These are phyloP conservation scores for Neofusicoccum cordaticola DNA, from an alignment of 2,329 filamentous ascomycete genomes.

Conservation along the genomic window DNA sequence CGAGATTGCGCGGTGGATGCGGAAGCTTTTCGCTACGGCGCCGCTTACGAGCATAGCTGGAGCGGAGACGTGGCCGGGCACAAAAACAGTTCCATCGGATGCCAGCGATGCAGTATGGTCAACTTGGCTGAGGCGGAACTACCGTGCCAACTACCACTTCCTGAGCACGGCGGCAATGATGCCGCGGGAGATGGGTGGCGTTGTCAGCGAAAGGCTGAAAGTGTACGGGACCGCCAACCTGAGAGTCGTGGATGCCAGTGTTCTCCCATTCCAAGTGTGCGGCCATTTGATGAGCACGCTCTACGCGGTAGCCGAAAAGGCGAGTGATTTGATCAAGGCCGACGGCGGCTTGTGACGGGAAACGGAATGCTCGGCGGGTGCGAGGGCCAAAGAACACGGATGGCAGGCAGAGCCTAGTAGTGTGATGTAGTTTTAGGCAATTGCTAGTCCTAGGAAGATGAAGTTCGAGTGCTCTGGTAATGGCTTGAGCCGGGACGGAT, in stretches of 20 bases:
- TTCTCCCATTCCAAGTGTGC: slow-evolving; percentile 31
- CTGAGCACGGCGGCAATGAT: slow-evolving; percentile 33
- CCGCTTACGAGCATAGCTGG: slow-evolving; percentile 28
- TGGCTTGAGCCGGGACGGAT: not conserved
- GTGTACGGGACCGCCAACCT: slow-evolving; percentile 33
- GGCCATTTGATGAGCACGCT: slow-evolving; percentile 30
- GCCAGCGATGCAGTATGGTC: slow-evolving; percentile 22
- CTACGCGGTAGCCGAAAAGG: slow-evolving; percentile 34
- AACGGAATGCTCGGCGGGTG: not conserved
- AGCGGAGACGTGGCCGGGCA: slow-evolving; percentile 22
- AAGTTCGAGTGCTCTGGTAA: too few species aligned
- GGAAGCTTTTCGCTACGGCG: slow-evolving; percentile 29
- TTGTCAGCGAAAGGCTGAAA: slow-evolving; percentile 26
- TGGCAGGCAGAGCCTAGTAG: too few species aligned
- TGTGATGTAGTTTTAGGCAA: too few species aligned
- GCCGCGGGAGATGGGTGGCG: slow-evolving; percentile 30
- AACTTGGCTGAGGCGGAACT: slow-evolving; percentile 20
- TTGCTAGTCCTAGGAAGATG: too few species aligned
- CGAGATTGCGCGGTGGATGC: slow-evolving; percentile 32
- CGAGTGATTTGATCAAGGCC: slow-evolving; percentile 29
- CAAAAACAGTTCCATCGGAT: slow-evolving; percentile 22
- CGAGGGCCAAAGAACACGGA: too few species aligned
- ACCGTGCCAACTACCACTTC: slow-evolving; percentile 32
- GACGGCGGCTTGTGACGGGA: not conserved
- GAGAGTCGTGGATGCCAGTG: slow-evolving; percentile 31